A percentile compares a stretch with the other conserved stretches of the same genome.
Evolutionary conservation across 2,329 filamentous ascomycete genomes (phyloP).

Genomic region (Trichoderma sp.): DNA sequence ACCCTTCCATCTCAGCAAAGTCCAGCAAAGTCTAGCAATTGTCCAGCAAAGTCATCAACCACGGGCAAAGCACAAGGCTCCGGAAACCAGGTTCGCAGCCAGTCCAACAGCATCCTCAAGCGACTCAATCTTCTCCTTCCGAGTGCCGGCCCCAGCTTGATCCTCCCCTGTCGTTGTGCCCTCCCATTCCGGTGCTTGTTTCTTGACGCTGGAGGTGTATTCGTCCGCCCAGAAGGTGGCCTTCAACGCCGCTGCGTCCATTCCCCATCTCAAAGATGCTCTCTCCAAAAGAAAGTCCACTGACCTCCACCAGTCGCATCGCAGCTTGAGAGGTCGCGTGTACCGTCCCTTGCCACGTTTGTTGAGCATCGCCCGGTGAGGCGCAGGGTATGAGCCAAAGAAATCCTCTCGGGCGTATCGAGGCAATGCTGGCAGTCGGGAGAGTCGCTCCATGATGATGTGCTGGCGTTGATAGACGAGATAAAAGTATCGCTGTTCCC

Average conservation of each 20-base stretch:
- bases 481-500: conserved; percentile 26
- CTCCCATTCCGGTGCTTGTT: neutral
- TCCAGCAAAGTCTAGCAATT: neutral
- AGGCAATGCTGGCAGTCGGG: neutral
- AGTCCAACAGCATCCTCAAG: neutral
- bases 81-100: neutral
- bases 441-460: conserved; percentile 15
- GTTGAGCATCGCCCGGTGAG: conserved; percentile 1
- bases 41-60: neutral
- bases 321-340: conserved; percentile 14
- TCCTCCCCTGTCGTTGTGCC: neutral
- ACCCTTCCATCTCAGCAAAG: neutral
- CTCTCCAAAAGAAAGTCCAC: conserved; percentile 20
- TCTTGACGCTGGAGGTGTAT: neutral
- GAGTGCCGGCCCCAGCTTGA: neutral
- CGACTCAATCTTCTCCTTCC: conserved; percentile 1
- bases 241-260: conserved; percentile 10
- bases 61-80: neutral
- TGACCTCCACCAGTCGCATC: conserved; percentile 19
- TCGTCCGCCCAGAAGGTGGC: conserved; percentile 15
- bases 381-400: conserved; percentile 12
- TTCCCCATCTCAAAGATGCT: conserved; percentile 6
- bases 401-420: conserved; percentile 13
- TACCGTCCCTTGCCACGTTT: neutral
- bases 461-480: conserved; percentile 26